These are phyloP conservation scores for Globisporangium recalcitrans DNA, from an alignment of 352 stramenopile species.

Conservation along the genomic window DNA sequence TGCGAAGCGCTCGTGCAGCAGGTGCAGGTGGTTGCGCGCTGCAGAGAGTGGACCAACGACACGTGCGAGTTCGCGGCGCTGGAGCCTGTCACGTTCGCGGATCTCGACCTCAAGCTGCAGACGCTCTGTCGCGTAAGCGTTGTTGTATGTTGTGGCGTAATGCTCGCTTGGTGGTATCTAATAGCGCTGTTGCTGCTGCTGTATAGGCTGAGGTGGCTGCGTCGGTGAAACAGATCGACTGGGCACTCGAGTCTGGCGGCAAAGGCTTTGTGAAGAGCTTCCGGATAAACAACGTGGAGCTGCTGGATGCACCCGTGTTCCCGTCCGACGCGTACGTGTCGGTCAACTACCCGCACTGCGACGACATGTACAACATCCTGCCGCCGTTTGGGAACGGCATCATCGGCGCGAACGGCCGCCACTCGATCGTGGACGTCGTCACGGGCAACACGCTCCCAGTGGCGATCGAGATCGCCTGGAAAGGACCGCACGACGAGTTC, in stretches of 20 bases:
- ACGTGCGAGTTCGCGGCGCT: constrained; percentile 48
- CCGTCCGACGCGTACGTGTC: constrained; percentile 59
- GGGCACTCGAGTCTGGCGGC: constrained; percentile 37
- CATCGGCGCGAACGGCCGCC: constrained; percentile 46
- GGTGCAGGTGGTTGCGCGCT: constrained; percentile 54
- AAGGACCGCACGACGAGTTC: constrained; percentile 37
- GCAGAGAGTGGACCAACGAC: constrained; percentile 41
- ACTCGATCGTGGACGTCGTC: constrained; percentile 61
- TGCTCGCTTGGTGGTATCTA: constrained; percentile 3
- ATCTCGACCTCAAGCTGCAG: constrained; percentile 45
- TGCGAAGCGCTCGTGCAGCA: constrained; percentile 44
- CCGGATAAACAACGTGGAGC: constrained; percentile 52
- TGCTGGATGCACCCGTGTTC: constrained; percentile 46
- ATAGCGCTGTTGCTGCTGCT: neutral
- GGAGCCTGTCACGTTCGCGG: constrained; percentile 39
- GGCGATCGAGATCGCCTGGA: constrained; percentile 56
- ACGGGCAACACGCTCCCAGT: constrained; percentile 34
- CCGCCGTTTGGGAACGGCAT: constrained; percentile 73
- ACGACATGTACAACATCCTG: constrained; percentile 84
- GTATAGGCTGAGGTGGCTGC: constrained; percentile 63
- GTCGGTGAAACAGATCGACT: constrained; percentile 83
- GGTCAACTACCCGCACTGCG: constrained; percentile 77
- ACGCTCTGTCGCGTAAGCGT: constrained; percentile 64
- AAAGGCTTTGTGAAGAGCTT: constrained; percentile 56
- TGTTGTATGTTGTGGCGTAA: neutral